These are phyloP conservation scores for Helotiales sp. DNA, from an alignment of 2,329 filamentous ascomycete genomes.

Conservation along the genomic window DNA sequence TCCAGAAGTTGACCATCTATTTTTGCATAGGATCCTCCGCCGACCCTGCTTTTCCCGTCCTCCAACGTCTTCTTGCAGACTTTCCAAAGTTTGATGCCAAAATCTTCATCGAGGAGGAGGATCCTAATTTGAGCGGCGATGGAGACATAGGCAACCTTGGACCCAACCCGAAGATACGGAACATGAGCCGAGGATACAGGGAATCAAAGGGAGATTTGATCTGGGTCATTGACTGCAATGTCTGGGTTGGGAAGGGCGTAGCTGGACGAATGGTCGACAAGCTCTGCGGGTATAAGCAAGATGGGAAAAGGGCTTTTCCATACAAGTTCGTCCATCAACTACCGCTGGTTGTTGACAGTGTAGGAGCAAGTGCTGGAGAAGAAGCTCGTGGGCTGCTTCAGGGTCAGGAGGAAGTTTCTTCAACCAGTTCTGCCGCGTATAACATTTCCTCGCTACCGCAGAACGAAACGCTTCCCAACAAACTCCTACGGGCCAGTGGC, in stretches of 20 bases:
- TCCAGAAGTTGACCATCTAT: constrained; percentile 74
- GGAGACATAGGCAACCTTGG: constrained; percentile 68
- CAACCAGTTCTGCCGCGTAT: constrained; percentile 42
- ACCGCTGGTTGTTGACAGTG: constrained; percentile 83
- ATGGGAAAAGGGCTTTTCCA: constrained; percentile 56
- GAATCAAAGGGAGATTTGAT: constrained; percentile 87
- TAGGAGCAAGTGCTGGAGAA: constrained; percentile 45
- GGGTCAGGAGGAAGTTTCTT: constrained; percentile 34
- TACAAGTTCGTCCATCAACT: constrained; percentile 97
- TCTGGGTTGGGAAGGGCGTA: constrained; percentile 84
- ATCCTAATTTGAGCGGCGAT: constrained; percentile 67
- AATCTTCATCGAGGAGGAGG: constrained; percentile 82
- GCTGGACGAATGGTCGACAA: constrained; percentile 88
- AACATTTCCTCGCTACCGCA: constrained; percentile 37
- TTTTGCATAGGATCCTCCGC: constrained; percentile 78
- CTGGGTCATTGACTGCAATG: constrained; percentile 96
- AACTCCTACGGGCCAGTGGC: constrained; percentile 58
- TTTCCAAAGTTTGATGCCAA: constrained; percentile 74
- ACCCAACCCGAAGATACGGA: constrained; percentile 97
- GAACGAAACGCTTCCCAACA: constrained; percentile 34
- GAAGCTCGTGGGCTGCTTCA: constrained; percentile 36
- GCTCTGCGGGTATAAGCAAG: constrained; percentile 69
- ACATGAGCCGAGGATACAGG: constrained; percentile 90
- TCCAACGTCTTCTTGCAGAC: constrained; percentile 73
- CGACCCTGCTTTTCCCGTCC: constrained; percentile 78